Base-by-base conservation (phyloP, 2,329 filamentous ascomycete species). In the Penicillium olsonii region DNA sequence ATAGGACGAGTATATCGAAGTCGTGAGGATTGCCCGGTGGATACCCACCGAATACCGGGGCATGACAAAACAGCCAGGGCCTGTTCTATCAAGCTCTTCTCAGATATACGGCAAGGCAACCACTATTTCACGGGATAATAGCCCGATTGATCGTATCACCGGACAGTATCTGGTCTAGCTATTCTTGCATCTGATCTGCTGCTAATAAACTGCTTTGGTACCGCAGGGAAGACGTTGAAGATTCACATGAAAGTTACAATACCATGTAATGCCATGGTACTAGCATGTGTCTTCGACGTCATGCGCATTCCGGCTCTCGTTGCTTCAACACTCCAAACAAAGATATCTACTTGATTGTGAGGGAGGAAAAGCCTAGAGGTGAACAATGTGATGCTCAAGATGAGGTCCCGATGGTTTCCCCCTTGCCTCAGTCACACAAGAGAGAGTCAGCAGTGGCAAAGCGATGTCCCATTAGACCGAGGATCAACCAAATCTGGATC, bases 401-500 rank as follows among this genome's bases (percentile, higher is more conserved):
- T 46, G 49, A 57, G 49, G 46, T 56, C 27, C 53, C 45, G 53
- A 60, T 53, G 24, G 22, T 18, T 37, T 14, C 37, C 15, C 17
- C 14, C n/a, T 41, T 26, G 26, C 7, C 20, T 49, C n/a, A 8
- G 17, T 24, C 29, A 27, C 22, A 15, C 37, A 45, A 22, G 41
- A 20, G 9, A 7, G 15, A 45, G 27, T 43, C 27, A 42, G 50
- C 53, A 50, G 52, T 59, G 50, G 42, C 29, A 34, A 46, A 45
- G 41, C 43, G 53, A 55, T 31, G 24, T 48, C 45, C 68, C 68
- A 62, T 70, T 70, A 66, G 67, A 68, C 68, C 68, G 68, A 70
- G 68, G 68, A 70, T 68, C 66, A 56, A 42, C 55, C 50, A 40
- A 57, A 56, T 53, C 58, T 67, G 56, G 65, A 68, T 69, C 67